Evolutionary conservation across 805 yeast species (phyloP).

Genomic region (Hanseniaspora lachancei): DNA sequence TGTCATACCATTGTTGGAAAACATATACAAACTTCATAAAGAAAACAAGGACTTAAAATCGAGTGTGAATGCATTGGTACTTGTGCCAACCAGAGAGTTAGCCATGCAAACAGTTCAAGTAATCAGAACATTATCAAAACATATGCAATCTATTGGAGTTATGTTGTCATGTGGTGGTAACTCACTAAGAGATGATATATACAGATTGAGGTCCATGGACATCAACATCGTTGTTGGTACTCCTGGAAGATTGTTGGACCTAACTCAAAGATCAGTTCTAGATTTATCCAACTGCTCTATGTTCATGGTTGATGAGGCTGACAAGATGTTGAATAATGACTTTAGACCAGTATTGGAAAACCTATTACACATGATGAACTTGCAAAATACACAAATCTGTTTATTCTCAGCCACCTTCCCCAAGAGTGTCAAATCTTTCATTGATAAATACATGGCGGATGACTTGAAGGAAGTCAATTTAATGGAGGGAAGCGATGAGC

Average conservation of each 20-base stretch:
- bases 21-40: constrained; percentile 67
- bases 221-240: constrained; percentile 94
- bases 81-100: constrained; percentile 95
- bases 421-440: constrained; percentile 76
- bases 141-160: constrained; percentile 66
- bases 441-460: constrained; percentile 67
- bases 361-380: constrained; percentile 67
- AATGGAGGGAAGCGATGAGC: constrained; percentile 63
- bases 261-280: constrained; percentile 77
- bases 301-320: constrained; percentile 98
- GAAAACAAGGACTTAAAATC: constrained; percentile 26
- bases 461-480: constrained; percentile 91
- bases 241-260: constrained; percentile 92
- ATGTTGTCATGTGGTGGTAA: constrained; percentile 99
- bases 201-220: constrained; percentile 71
- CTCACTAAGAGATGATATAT: constrained; percentile 78
- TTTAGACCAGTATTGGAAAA: constrained; percentile 79
- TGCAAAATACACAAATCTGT: constrained; percentile 58
- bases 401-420: constrained; percentile 96
- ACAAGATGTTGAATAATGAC: constrained; percentile 85
- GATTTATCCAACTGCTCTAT: constrained; percentile 75
- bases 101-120: constrained; percentile 97
- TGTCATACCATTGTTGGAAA: constrained; percentile 83
- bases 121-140: constrained; percentile 88
- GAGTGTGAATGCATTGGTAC: constrained; percentile 70